phyloP scores from a whole-genome alignment of 495 filamentous ascomycete species.

The Aspergillus homomorphus region DNA sequence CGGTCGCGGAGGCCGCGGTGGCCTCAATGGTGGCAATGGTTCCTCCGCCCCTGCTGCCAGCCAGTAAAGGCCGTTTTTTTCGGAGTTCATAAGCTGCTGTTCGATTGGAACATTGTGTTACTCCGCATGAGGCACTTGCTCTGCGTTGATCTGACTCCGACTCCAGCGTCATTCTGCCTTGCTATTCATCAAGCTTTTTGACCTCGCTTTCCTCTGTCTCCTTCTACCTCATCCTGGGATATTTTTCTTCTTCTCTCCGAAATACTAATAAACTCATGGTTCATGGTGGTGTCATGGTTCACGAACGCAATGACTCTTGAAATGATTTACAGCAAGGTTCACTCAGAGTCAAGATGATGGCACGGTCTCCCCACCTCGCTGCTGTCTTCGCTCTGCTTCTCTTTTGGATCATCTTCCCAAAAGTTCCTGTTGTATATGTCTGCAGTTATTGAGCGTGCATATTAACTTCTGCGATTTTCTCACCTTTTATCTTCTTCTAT shows the following conservation, averaged over 20 bases:
- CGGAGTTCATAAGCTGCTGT: conserved; percentile 12
- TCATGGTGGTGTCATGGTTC: conserved; percentile 41
- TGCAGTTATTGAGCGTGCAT: conserved; percentile 45
- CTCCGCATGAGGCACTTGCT: conserved; percentile 6
- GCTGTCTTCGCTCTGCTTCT: conserved; percentile 13
- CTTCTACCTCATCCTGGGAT: not conserved
- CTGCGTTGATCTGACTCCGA: not conserved
- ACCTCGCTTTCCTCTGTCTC: not conserved
- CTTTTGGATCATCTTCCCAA: conserved; percentile 24
- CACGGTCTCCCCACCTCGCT: conserved; percentile 1
- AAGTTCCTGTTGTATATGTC: conserved; percentile 35
- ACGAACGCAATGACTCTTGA: conserved; percentile 47
- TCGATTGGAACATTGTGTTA: not conserved
- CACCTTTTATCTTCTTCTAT: conserved; percentile 18
- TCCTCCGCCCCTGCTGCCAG: conserved; percentile 21
- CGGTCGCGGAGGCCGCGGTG: conserved; percentile 32
- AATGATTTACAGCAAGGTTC: conserved; percentile 23
- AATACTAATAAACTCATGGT: conserved; percentile 21
- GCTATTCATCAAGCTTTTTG: conserved; percentile 6
- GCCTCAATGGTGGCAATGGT: conserved; percentile 22
- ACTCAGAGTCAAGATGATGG: conserved; percentile 16
- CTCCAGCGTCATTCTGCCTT: conserved; percentile 8
- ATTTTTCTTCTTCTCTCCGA: conserved; percentile 11
- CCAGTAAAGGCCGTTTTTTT: conserved; percentile 15
- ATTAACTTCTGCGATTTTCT: conserved; percentile 28